A percentile compares a stretch with the other conserved stretches of the same genome.
phyloP scores from a whole-genome alignment of 2,329 filamentous ascomycete species.

The Nannizzia gypsea region DNA sequence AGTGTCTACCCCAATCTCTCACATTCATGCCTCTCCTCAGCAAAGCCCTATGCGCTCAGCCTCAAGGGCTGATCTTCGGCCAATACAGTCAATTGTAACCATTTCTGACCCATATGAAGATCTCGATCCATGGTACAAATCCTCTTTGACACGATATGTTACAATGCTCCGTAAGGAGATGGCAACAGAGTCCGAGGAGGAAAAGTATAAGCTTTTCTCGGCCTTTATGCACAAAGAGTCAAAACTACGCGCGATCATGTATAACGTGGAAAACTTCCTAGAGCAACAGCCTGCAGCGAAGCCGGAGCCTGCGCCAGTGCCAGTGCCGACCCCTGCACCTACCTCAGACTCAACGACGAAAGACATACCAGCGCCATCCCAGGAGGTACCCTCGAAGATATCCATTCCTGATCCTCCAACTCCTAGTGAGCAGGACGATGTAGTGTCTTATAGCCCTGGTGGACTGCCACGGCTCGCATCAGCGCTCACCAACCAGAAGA shows the following conservation, averaged over 20 bases:
- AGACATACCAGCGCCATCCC: not conserved
- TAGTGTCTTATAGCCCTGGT: constrained; percentile 41
- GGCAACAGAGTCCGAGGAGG: constrained; percentile 36
- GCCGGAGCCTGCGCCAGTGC: constrained; percentile 4
- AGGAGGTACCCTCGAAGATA: not conserved
- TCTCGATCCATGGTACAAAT: constrained; percentile 46
- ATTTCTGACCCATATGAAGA: constrained; percentile 40
- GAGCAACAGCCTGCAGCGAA: constrained; percentile 13
- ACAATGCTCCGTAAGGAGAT: constrained; percentile 44
- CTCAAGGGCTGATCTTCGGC: constrained; percentile 6
- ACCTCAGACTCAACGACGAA: not conserved
- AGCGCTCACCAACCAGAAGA: constrained; percentile 15
- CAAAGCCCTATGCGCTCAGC: not conserved
- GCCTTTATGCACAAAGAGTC: constrained; percentile 39
- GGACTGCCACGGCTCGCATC: constrained; percentile 38
- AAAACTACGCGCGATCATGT: constrained; percentile 37
- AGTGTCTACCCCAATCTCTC: constrained; percentile 7
- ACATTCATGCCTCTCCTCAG: constrained; percentile 7
- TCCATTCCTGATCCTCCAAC: not conserved
- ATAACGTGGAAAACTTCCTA: constrained; percentile 35
- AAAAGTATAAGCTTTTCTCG: constrained; percentile 44
- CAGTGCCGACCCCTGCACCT: constrained; percentile 6
- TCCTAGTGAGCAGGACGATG: constrained; percentile 17
- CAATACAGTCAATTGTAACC: constrained; percentile 12
- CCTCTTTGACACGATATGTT: constrained; percentile 44